Evolutionary conservation across 768 basidiomycete species (phyloP).

Genomic region (Clitopilus hobsonii): DNA sequence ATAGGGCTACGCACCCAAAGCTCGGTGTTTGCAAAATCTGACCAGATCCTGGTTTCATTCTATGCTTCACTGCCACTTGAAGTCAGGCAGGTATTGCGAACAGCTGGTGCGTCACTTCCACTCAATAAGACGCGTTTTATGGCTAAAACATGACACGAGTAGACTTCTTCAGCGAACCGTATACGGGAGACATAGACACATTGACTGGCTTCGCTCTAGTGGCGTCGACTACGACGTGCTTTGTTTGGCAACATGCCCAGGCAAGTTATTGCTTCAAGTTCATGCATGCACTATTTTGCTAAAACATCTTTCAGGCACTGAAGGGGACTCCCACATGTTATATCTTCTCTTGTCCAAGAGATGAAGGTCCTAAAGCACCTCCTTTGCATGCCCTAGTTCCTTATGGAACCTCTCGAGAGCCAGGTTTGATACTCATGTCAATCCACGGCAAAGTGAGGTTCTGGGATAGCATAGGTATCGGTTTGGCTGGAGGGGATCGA

Average conservation of each 20-base stretch:
- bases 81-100: conserved; percentile 65
- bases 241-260: conserved; percentile 81
- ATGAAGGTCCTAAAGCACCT: conserved; percentile 32
- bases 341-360: conserved; percentile 69
- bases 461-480: conserved; percentile 86
- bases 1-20: conserved; percentile 33
- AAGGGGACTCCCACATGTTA: conserved; percentile 78
- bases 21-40: conserved; percentile 64
- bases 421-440: conserved; percentile 79
- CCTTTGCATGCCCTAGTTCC: conserved; percentile 66
- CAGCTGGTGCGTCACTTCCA: conserved; percentile 46
- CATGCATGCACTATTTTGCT: conserved; percentile 3
- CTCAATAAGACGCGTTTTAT: background rate
- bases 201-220: conserved; percentile 72
- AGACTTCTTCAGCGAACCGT: conserved; percentile 70
- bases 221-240: conserved; percentile 68
- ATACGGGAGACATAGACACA: conserved; percentile 68
- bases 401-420: conserved; percentile 66
- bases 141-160: background rate
- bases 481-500: conserved; percentile 75
- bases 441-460: conserved; percentile 69
- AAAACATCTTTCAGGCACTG: conserved; percentile 35
- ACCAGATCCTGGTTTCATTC: conserved; percentile 62
- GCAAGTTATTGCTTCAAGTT: too few species aligned
- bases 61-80: conserved; percentile 71